Percentiles rank a stretch among this genome's conserved stretches.
Conservation (phyloP, 306 rosid species). For the Malus orientalis region DNA sequence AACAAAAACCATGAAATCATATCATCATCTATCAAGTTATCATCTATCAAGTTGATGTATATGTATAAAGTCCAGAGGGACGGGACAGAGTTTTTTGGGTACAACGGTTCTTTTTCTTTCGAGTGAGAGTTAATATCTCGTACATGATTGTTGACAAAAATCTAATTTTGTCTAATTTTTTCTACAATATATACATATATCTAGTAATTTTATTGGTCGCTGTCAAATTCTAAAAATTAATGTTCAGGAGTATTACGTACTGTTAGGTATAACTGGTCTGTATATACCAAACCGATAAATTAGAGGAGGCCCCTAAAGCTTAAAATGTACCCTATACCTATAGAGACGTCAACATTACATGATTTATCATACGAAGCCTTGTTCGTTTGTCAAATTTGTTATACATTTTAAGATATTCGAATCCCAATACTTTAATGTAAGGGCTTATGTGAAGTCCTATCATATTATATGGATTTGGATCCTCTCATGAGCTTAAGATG, state of each 20-base stretch:
- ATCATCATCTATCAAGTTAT: background rate
- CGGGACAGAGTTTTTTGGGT: too few species aligned
- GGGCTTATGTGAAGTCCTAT: too few species aligned
- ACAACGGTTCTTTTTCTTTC: too few species aligned
- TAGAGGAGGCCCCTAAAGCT: background rate
- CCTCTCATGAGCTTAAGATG: too few species aligned
- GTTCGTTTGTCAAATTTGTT: background rate
- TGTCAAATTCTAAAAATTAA: background rate
- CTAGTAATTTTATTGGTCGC: background rate
- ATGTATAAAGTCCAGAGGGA: too few species aligned
- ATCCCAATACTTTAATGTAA: background rate
- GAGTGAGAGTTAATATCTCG: too few species aligned
- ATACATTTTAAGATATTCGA: background rate
- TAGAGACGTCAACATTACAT: background rate
- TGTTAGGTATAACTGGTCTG: background rate
- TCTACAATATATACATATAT: too few species aligned
- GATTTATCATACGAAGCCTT: background rate
- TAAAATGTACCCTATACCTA: background rate
- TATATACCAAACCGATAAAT: background rate
- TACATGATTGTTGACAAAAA: accelerated
- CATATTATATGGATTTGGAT: too few species aligned
- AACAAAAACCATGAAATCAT: background rate
- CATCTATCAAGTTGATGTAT: background rate
- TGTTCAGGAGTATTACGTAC: too few species aligned
- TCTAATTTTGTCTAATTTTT: accelerated